Evolutionary conservation across 441 rosid genomes (phyloP).

Genomic region (Arabidopsis hybrid): DNA sequence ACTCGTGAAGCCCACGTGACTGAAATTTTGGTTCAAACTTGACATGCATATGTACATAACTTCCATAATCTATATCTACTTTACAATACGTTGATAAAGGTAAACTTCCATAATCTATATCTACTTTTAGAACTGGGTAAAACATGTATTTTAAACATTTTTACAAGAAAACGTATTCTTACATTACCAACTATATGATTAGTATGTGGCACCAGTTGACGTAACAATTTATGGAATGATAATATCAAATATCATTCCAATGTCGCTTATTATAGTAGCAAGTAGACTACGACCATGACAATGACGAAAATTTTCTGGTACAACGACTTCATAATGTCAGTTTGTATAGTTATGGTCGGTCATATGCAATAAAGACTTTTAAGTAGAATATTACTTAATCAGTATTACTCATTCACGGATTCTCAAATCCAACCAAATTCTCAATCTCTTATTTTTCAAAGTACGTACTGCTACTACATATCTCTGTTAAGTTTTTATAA

Average conservation of each 20-base stretch:
- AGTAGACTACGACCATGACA: constrained; percentile 16
- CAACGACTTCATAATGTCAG: constrained; percentile 39
- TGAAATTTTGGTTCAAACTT: constrained; percentile 35
- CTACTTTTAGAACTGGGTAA: neutral
- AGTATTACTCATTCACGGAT: constrained; percentile 39
- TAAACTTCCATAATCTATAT: too few relatives aligned
- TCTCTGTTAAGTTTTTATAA: neutral
- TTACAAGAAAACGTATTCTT: neutral
- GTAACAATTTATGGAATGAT: neutral
- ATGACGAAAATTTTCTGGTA: constrained; percentile 31
- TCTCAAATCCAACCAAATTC: constrained; percentile 43
- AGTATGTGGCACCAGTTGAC: constrained; percentile 21
- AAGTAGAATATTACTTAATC: constrained; percentile 32
- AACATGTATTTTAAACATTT: neutral
- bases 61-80: neutral
- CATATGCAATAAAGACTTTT: constrained; percentile 43
- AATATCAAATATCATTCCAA: constrained; percentile 28
- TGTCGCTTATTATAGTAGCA: constrained; percentile 20
- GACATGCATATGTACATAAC: constrained; percentile 12
- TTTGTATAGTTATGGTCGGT: constrained; percentile 44
- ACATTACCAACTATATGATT: neutral
- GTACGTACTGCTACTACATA: constrained; percentile 3
- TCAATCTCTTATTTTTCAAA: constrained; percentile 25
- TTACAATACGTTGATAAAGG: too few relatives aligned
- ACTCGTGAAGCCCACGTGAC: constrained; percentile 45